Evolutionary conservation across 2,329 filamentous ascomycete species (phyloP).

Genomic region (Diaporthe citriasiana): DNA sequence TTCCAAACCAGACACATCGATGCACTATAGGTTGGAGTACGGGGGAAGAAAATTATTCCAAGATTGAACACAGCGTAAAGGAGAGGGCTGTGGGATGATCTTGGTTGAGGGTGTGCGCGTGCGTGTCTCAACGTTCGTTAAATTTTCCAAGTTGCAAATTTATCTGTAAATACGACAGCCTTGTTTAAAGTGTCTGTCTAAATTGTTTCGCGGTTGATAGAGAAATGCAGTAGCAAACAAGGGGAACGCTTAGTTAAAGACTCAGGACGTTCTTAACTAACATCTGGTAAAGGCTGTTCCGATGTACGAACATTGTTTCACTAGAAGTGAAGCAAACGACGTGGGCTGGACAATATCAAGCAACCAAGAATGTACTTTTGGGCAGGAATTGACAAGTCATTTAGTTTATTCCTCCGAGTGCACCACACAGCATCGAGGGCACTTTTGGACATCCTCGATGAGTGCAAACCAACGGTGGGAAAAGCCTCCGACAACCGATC

Average conservation of each 20-base stretch:
- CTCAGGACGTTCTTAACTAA: background rate
- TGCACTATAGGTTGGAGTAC: background rate
- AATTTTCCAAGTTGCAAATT: too few relatives aligned
- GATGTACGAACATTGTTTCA: background rate
- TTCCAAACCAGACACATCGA: background rate
- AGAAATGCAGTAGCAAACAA: background rate
- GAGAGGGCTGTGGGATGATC: background rate
- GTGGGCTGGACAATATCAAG: background rate
- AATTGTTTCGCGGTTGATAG: background rate
- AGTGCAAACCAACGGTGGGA: background rate
- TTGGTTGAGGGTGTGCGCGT: background rate
- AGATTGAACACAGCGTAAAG: too few relatives aligned
- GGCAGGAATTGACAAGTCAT: background rate
- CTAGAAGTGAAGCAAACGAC: background rate
- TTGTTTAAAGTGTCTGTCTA: too few relatives aligned
- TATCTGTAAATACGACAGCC: background rate
- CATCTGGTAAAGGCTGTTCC: background rate
- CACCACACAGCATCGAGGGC: background rate
- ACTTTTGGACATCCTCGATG: slow-evolving; percentile 1
- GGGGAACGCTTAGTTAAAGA: background rate
- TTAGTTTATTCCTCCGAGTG: slow-evolving; percentile 14
- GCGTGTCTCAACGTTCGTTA: background rate
- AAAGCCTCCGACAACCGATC: background rate
- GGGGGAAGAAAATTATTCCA: background rate
- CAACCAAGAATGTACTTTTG: background rate